Conservation (phyloP, 768 basidiomycete genomes). For the Nidularia sp. region DNA sequence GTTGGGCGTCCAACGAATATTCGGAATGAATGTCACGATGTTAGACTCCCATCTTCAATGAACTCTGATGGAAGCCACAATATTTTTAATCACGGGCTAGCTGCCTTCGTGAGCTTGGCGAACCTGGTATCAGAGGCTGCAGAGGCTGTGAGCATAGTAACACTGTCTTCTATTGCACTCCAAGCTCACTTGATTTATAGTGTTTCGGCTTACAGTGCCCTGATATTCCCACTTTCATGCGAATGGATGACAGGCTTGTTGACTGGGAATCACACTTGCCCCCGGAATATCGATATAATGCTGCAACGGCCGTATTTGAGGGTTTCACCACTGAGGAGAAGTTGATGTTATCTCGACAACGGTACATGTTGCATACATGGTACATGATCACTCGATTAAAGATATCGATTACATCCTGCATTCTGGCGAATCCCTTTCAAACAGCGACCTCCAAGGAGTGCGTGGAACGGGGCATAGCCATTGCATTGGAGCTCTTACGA, state of each 20-base stretch:
- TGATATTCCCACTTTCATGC: constrained; percentile 28
- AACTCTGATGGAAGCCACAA: constrained; percentile 27
- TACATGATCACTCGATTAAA: constrained; percentile 41
- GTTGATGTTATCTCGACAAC: constrained; percentile 30
- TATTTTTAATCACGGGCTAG: constrained; percentile 30
- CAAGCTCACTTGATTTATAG: too few relatives aligned
- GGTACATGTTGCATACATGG: constrained; percentile 42
- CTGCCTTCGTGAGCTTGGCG: constrained; percentile 30
- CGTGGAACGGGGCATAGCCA: constrained; percentile 31
- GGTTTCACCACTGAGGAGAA: constrained; percentile 23
- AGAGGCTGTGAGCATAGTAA: constrained; percentile 35
- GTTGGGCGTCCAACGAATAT: constrained; percentile 43
- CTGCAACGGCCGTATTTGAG: constrained; percentile 18
- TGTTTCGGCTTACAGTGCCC: constrained; percentile 31
- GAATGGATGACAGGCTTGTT: constrained; percentile 37
- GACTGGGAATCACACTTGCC: constrained; percentile 40
- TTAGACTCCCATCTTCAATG: constrained; percentile 24
- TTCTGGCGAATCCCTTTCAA: constrained; percentile 26
- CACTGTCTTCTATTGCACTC: too few relatives aligned
- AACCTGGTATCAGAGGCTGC: constrained; percentile 35
- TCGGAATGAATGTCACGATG: constrained; percentile 28
- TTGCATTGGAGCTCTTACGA: constrained; percentile 38
- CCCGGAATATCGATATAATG: constrained; percentile 31
- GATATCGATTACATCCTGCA: constrained; percentile 39
- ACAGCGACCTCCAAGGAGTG: constrained; percentile 21